Evolutionary conservation across 495 filamentous ascomycete species (phyloP).

Genomic region (Rhypophila decipiens): DNA sequence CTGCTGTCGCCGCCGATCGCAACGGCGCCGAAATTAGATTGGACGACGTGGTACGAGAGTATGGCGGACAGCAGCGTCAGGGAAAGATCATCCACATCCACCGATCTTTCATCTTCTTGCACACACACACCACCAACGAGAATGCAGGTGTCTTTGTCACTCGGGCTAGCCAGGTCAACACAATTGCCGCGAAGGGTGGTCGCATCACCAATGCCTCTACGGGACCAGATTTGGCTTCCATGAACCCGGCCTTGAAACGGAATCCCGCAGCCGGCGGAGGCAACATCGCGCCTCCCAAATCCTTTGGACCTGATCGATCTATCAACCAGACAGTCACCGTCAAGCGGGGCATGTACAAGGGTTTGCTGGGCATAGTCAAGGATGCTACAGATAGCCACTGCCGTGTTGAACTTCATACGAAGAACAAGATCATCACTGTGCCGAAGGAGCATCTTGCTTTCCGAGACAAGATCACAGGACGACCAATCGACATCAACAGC

Average conservation of each 20-base stretch:
- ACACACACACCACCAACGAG: constrained; percentile 75
- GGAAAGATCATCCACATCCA: constrained; percentile 90
- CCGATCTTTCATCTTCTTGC: constrained; percentile 79
- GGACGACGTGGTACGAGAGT: constrained; percentile 89
- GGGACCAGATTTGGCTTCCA: constrained; percentile 73
- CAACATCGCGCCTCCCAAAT: constrained; percentile 71
- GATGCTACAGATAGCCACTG: constrained; percentile 79
- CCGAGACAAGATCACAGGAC: constrained; percentile 76
- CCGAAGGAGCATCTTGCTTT: constrained; percentile 69
- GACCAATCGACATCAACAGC: constrained; percentile 61
- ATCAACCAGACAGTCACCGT: constrained; percentile 88
- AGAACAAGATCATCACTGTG: constrained; percentile 78
- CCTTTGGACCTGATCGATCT: constrained; percentile 73
- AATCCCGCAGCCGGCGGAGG: constrained; percentile 43
- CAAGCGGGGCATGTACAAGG: constrained; percentile 79
- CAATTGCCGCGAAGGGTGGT: constrained; percentile 86
- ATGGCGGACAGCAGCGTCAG: constrained; percentile 73
- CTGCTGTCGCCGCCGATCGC: constrained; percentile 85
- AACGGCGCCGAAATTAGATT: constrained; percentile 87
- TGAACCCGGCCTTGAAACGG: constrained; percentile 83
- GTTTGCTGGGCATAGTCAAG: constrained; percentile 89
- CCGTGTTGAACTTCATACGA: constrained; percentile 87
- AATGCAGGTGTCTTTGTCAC: constrained; percentile 88
- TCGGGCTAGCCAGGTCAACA: constrained; percentile 76
- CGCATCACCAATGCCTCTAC: constrained; percentile 52